Evolutionary conservation across 805 yeast genomes (phyloP).

Genomic region (Lachancea mirantina): DNA sequence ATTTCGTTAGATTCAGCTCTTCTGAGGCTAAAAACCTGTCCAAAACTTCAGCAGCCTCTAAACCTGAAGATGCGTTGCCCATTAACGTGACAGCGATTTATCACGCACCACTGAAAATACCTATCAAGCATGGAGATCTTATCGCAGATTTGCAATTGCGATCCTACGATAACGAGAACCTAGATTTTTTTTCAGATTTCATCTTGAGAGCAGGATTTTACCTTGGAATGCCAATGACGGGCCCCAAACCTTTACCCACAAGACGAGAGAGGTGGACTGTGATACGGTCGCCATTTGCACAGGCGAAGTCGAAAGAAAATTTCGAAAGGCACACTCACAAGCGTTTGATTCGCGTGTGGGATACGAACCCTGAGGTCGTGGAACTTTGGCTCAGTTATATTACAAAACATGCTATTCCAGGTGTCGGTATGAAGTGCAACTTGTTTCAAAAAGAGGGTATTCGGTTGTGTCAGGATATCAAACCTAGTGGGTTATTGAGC

Average conservation of each 20-base stretch:
- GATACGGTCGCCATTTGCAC: slow-evolving; percentile 85
- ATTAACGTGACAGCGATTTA: slow-evolving; percentile 68
- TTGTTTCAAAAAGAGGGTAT: slow-evolving; percentile 50
- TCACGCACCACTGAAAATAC: slow-evolving; percentile 69
- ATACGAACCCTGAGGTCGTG: slow-evolving; percentile 75
- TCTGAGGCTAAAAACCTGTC: slow-evolving; percentile 1
- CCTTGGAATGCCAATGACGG: slow-evolving; percentile 78
- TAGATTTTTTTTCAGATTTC: slow-evolving; percentile 76
- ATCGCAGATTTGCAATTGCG: slow-evolving; percentile 73
- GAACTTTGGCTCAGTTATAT: slow-evolving; percentile 77
- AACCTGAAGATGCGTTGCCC: no score
- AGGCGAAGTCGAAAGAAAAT: slow-evolving; percentile 90
- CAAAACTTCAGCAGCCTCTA: no score
- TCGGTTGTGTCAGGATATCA: slow-evolving; percentile 37
- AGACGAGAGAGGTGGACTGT: slow-evolving; percentile 89
- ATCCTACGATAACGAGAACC: slow-evolving; percentile 60
- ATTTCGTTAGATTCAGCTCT: slow-evolving; percentile 12
- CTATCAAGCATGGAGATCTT: slow-evolving; percentile 60
- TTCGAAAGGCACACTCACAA: slow-evolving; percentile 82
- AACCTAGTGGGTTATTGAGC: slow-evolving; percentile 18
- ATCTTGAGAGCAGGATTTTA: slow-evolving; percentile 86
- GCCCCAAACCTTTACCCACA: slow-evolving; percentile 60
- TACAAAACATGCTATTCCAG: slow-evolving; percentile 67
- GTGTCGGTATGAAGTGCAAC: slow-evolving; percentile 76
- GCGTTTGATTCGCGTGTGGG: slow-evolving; percentile 68